Base-by-base conservation (phyloP, 2,329 filamentous ascomycete species). In the Drechslerella dactyloides region DNA sequence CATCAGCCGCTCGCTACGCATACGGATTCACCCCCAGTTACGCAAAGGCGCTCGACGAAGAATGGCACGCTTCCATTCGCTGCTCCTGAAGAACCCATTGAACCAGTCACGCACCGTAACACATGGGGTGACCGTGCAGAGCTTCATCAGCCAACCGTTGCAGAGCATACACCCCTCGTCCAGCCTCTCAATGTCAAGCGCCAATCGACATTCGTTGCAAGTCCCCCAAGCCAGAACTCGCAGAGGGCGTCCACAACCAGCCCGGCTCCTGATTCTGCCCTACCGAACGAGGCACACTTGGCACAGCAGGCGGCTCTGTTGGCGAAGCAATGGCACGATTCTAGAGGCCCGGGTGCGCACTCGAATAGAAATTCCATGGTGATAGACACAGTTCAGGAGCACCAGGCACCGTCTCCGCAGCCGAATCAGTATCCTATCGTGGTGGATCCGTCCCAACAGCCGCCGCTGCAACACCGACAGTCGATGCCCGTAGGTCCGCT, bases 221-320 rank as follows among this genome's bases (percentile, higher is more conserved):
- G 24, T 19, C 55, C 68, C 7, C 15, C 54, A 33, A 53, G 37
- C 30, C n/a, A 35, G 5, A 65, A 52, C 33, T 15, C 55, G 8
- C 21, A 65, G 19, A 27, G 46, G 19, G 30, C 60, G 1, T 40
- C 40, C 13, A 35, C 52, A 8, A 15, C 40, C 10, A 51, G 23
- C 21, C 42, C 60, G 2, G 51, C 37, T 21, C 24, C 51, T 19
- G 60, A 65, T 42, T 57, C 68, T 19, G 40, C 60, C 13, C 50
- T 51, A 21, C 42, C 56, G 15, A 72, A 60, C 21, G 68, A 65
- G 23, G 54, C 60, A 23, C 55, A 44, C 24, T 21, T 72, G 13
- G 68, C 68, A 13, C 68, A 72, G 17, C 68, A 72, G 21, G 68
- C 68, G 50, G 68, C 68, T n/a, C 50, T 72, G n/a, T 52, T 72